Conservation (phyloP, 495 filamentous ascomycete genomes). For the Melanomma pulvis-pyrius region DNA sequence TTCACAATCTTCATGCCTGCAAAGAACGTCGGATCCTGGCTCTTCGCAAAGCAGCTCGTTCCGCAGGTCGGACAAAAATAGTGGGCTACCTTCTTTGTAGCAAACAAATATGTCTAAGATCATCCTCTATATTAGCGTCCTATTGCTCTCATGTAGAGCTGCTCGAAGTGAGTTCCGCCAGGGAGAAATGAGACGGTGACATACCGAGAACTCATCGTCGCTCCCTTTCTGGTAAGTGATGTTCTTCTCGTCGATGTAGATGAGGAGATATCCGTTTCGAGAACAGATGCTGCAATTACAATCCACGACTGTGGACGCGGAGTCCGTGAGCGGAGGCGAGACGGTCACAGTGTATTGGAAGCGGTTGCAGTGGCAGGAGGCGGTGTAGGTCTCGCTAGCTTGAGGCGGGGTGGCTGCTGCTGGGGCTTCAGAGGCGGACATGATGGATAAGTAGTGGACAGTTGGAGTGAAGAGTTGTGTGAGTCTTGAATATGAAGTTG, state of each 20-base stretch:
- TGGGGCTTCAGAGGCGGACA: background rate
- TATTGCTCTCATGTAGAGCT: background rate
- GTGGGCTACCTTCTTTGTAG: slow-evolving; percentile 41
- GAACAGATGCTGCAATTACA: slow-evolving; percentile 52
- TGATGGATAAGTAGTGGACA: background rate
- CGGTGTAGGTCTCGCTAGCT: slow-evolving; percentile 38
- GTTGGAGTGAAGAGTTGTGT: background rate
- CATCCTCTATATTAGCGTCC: background rate
- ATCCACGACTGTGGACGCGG: slow-evolving; percentile 33
- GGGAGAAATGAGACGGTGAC: background rate
- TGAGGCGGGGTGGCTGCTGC: slow-evolving; percentile 1
- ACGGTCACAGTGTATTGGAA: slow-evolving; percentile 41
- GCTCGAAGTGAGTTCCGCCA: background rate
- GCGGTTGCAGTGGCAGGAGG: slow-evolving; percentile 47
- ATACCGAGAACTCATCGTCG: slow-evolving; percentile 28
- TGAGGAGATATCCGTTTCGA: slow-evolving; percentile 49
- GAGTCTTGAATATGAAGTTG: background rate
- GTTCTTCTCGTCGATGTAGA: slow-evolving; percentile 42
- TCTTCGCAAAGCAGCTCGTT: slow-evolving; percentile 42
- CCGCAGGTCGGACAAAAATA: slow-evolving; percentile 51
- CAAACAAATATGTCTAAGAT: slow-evolving; percentile 46
- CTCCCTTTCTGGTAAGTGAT: slow-evolving; percentile 38
- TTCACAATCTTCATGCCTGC: slow-evolving; percentile 43
- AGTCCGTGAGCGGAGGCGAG: slow-evolving; percentile 39
- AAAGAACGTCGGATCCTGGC: slow-evolving; percentile 23